Base-by-base conservation (phyloP, 768 basidiomycete genomes). In the Tulasnella sp. region DNA sequence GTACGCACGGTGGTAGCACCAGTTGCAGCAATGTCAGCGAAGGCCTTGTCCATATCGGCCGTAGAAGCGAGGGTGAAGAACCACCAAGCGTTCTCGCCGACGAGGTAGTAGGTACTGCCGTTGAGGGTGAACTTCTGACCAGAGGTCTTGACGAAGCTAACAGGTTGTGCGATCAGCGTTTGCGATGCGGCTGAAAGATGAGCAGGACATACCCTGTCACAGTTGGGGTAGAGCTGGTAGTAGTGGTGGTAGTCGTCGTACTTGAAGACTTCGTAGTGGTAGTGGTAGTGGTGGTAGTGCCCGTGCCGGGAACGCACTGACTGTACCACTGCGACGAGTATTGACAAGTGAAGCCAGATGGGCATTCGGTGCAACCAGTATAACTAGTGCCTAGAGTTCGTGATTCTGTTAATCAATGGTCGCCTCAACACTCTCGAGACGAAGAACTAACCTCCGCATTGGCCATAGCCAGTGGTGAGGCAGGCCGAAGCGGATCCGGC, bases 61-160 rank as follows among this genome's bases (percentile, higher is more conserved):
- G 86, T 85, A 80, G 86, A 87, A 18, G 88, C 88, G 81, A 84
- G 87, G 72, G 90, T 86, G 28, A 90, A 89, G 16, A 90, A 87
- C 91, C 90, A 91, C 84, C 91, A 91, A 1, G 90, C 88, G 84
- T 91, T 91, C 20, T 87, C 84, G 8, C 90, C 87, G 76, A 64
- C n/a, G 31, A 76, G 44, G 48, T 41, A 79, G 64, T 50, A 80
- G 75, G 80, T 77, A 9, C 37, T 18, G 4, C 90, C 91, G 82
- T 90, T 87, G 37, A 91, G 84, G 14, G 85, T 86, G 84, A 92
- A 92, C 28, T 86, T 86, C 74, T 89, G 90, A 9, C 90, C 90
- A 16, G 88, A 87, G 14, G 86, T 86, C 82, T 88, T 87, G 34
- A 92, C 89, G 77, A 86, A 88, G n/a, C 84, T 12, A 81, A 54